Evolutionary conservation across 1,284 basidiomycete genomes (phyloP).

Genomic region (Coniferiporia sulphurascens): DNA sequence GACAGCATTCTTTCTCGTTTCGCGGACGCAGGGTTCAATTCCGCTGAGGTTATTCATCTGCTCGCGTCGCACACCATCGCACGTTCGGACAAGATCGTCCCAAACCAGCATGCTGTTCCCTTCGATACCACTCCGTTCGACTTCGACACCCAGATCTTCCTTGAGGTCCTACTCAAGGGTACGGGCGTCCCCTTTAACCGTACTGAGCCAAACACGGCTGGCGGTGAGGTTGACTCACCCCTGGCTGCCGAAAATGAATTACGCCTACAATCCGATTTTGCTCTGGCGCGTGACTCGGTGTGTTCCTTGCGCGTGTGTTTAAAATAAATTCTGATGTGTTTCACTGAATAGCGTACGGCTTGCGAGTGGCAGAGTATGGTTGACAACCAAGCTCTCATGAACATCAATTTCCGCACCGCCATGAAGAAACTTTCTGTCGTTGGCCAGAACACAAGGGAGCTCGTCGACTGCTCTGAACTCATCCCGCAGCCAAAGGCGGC

Average conservation of each 20-base stretch:
- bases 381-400: conserved; percentile 23
- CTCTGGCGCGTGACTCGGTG: conserved; percentile 19
- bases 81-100: conserved; percentile 19
- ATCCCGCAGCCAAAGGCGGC: neutral
- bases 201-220: conserved; percentile 5
- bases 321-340: neutral
- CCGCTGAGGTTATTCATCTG: conserved; percentile 29
- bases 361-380: conserved; percentile 24
- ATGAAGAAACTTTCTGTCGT: conserved; percentile 30
- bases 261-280: conserved; percentile 23
- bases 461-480: conserved; percentile 20
- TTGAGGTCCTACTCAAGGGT: conserved; percentile 20
- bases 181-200: conserved; percentile 15
- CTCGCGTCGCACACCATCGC: conserved; percentile 20
- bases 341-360: conserved; percentile 8
- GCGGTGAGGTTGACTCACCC: conserved; percentile 15
- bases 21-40: conserved; percentile 25
- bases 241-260: conserved; percentile 18
- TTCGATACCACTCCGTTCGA: conserved; percentile 22
- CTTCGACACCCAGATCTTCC: conserved; percentile 22
- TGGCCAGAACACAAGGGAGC: conserved; percentile 24
- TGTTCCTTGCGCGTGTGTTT: neutral
- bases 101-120: conserved; percentile 14
- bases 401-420: conserved; percentile 27
- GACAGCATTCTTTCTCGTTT: conserved; percentile 26